Conservation (phyloP, 1,139 yeast species). For the Petasospora rhodanensis region DNA sequence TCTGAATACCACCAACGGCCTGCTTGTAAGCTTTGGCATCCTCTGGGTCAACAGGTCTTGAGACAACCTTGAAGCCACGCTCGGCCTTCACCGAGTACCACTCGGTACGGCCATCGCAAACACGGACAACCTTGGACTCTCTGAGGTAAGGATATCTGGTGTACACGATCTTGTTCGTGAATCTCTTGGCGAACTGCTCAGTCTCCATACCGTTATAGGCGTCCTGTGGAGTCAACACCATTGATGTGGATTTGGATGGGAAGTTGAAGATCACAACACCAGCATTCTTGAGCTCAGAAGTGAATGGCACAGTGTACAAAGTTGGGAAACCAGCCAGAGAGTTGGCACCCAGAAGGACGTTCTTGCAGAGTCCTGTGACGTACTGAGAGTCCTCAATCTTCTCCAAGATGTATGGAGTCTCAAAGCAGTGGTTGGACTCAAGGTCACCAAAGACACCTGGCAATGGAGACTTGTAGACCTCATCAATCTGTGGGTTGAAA, state of each 20-base stretch:
- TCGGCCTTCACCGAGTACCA: conserved; percentile 40
- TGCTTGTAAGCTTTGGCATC: conserved; percentile 40
- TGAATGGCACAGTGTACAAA: conserved; percentile 63
- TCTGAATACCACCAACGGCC: conserved; percentile 32
- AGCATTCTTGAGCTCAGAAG: conserved; percentile 47
- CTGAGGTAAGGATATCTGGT: conserved; percentile 86
- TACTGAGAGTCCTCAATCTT: conserved; percentile 41
- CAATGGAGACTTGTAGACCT: conserved; percentile 69
- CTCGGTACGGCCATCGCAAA: conserved; percentile 50
- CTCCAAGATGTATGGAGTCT: conserved; percentile 50
- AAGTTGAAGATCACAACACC: conserved; percentile 79
- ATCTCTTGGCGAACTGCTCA: conserved; percentile 54
- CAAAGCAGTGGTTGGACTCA: conserved; percentile 73
- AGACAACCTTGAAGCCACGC: conserved; percentile 33
- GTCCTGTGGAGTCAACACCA: conserved; percentile 61
- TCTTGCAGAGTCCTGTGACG: conserved; percentile 57
- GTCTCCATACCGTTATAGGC: conserved; percentile 43
- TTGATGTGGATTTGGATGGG: conserved; percentile 79
- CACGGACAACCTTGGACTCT: conserved; percentile 69
- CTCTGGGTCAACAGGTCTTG: conserved; percentile 39
- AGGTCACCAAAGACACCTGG: conserved; percentile 76
- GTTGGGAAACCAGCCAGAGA: conserved; percentile 91
- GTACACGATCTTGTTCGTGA: conserved; percentile 58
- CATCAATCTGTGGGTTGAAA: conserved; percentile 73
- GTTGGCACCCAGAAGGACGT: conserved; percentile 66